Conservation (phyloP, 768 basidiomycete genomes). For the Amanita polypyramis region DNA sequence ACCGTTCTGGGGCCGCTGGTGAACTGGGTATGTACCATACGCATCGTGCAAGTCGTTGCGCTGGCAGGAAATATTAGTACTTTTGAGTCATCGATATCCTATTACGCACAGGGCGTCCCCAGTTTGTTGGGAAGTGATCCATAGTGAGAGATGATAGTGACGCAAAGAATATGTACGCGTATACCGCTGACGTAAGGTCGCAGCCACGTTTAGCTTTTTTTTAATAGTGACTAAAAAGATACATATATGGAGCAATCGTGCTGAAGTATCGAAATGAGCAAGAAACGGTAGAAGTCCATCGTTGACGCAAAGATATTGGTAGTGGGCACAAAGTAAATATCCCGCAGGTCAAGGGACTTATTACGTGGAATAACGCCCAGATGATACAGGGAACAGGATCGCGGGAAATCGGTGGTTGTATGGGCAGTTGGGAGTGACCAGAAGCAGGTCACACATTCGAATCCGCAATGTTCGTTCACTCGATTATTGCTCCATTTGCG, state of each 20-base stretch:
- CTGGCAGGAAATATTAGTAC: slow-evolving; percentile 22
- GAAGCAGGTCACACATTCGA: too few species aligned
- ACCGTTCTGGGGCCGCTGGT: slow-evolving; percentile 41
- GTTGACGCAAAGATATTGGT: too few species aligned
- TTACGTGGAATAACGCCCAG: too few species aligned
- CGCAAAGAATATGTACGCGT: neutral
- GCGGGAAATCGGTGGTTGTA: too few species aligned
- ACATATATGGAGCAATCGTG: too few species aligned
- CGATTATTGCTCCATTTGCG: slow-evolving; percentile 28
- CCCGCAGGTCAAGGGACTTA: too few species aligned
- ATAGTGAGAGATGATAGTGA: slow-evolving; percentile 22
- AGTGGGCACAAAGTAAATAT: too few species aligned
- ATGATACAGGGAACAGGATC: neutral
- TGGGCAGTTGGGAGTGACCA: too few species aligned
- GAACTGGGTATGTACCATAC: slow-evolving; percentile 69
- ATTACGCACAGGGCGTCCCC: slow-evolving; percentile 62
- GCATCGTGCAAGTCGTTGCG: slow-evolving; percentile 67
- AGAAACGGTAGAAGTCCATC: too few species aligned
- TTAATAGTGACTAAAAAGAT: too few species aligned
- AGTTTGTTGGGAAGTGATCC: slow-evolving; percentile 81
- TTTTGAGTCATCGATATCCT: neutral
- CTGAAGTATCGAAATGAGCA: too few species aligned
- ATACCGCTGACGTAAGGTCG: slow-evolving; percentile 9
- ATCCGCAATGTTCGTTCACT: slow-evolving; percentile 1
- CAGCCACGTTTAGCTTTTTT: too few species aligned